These are phyloP conservation scores for Diutina ranongensis DNA, from an alignment of 1,139 yeast genomes.

Conservation along the genomic window DNA sequence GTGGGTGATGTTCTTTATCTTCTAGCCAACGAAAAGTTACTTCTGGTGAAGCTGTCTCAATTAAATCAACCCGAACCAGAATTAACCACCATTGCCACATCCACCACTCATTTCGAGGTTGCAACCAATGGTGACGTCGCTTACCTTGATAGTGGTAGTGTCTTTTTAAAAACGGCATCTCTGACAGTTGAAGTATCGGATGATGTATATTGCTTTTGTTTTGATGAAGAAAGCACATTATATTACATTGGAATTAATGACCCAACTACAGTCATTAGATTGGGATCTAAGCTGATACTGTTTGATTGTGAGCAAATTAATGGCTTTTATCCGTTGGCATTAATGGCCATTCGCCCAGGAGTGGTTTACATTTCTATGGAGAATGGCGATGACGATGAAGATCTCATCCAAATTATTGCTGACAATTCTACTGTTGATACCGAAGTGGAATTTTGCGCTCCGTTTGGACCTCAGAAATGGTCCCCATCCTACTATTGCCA, in stretches of 20 bases:
- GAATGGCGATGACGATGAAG: neutral
- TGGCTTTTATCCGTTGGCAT: neutral
- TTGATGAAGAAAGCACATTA: neutral
- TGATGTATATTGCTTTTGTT: slow-evolving; percentile 1
- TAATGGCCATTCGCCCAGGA: neutral
- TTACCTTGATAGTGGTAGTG: neutral
- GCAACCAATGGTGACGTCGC: neutral
- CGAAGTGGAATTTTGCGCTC: neutral
- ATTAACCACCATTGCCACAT: neutral
- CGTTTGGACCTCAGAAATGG: neutral
- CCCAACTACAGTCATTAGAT: neutral
- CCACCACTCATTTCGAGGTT: neutral
- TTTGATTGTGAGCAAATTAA: neutral
- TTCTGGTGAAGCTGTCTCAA: neutral
- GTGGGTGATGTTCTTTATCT: neutral
- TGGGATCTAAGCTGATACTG: neutral
- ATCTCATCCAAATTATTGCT: neutral
- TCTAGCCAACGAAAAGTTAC: neutral
- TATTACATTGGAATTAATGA: neutral
- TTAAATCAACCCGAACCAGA: neutral
- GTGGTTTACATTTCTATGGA: neutral
- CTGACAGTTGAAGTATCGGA: neutral
- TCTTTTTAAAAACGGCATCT: neutral
- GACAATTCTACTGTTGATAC: neutral
- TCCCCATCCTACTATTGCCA: neutral